Base-by-base conservation (phyloP, 495 filamentous ascomycete species). In the Lophium mytilinum region DNA sequence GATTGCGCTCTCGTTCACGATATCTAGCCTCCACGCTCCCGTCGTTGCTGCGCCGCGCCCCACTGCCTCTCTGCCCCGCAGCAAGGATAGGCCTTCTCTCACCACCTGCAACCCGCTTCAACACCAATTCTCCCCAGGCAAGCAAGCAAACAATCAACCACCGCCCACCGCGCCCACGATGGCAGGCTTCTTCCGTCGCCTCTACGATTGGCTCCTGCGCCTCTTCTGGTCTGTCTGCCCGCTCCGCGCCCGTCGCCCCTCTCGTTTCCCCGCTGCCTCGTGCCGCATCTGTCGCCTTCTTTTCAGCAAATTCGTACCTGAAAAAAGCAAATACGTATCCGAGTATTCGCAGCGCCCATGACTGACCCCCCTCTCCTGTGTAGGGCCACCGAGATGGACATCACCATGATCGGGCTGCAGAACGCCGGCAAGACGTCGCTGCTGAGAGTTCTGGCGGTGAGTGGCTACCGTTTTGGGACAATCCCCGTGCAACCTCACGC, bases 331-430 rank as follows among this genome's bases (percentile, higher is more conserved):
- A 61, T 14, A 48, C 30, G 45, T 14, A 48, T 24, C 21, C 14
- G 14, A 18, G 14, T 18, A 9, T 7, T 21, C 6, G 19, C 30
- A 9, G 37, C 19, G 3, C 37, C 37, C 45, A 63, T 63, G 52
- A 56, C 24, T 50, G 56, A 40, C 43, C 33, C n/a, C n/a, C 47
- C 19, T 40, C 17, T 17, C 49, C 14, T 52, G 64, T 47, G 36
- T 65, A 98, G 93, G 93, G 88, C 91, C 57, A 95, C 89, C 39
- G 93, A 98, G 79, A 95, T 98, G 89, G 92, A 98, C 72, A 89
- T 98, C 71, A 98, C 93, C 59, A 95, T 98, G 89, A 94, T 98
- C 76, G 93, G 93, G 21, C 76, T 98, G 70, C 93, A 98, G 71
- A 98, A 98, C 75, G 93, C 93, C 51, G 93, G 93, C 58, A 98